These are phyloP conservation scores for Abelmoschus esculentus DNA, from an alignment of 345 rosid species.

Conservation along the genomic window DNA sequence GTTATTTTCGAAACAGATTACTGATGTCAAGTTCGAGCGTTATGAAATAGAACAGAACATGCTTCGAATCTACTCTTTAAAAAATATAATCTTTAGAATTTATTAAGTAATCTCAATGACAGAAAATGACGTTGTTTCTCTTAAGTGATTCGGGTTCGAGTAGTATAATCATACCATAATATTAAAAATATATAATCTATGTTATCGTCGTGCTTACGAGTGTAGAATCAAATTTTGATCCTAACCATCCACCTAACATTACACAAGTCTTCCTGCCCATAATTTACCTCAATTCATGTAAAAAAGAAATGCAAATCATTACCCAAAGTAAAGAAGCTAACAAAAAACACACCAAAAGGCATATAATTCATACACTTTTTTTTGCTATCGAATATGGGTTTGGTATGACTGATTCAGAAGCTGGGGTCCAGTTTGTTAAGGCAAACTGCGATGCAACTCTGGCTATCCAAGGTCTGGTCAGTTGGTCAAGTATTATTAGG, in stretches of 20 bases:
- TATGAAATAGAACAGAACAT: not conserved
- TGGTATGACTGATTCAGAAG: not conserved
- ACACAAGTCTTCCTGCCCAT: constrained; percentile 19
- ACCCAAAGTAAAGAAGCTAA: not conserved
- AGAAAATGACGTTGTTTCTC: no score
- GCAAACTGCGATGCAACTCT: constrained; percentile 13
- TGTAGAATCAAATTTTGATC: constrained; percentile 7
- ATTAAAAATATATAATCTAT: not conserved
- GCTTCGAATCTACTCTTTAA: constrained; percentile 8
- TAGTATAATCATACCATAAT: no score
- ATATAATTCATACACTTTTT: not conserved
- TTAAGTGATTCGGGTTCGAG: no score
- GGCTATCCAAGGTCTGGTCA: not conserved
- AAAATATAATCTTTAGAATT: not conserved
- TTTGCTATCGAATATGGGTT: not conserved
- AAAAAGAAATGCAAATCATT: not conserved
- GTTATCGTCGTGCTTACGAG: not conserved
- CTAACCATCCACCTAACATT: constrained; percentile 25
- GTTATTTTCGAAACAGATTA: not conserved
- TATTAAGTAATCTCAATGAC: no score
- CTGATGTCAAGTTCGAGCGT: not conserved
- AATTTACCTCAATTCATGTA: not conserved
- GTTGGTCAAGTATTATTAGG: not conserved
- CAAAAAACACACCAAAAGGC: not conserved
- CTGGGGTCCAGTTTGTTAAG: constrained; percentile 13